Conservation (phyloP, 2,329 filamentous ascomycete genomes). For the Neonectria punicea region DNA sequence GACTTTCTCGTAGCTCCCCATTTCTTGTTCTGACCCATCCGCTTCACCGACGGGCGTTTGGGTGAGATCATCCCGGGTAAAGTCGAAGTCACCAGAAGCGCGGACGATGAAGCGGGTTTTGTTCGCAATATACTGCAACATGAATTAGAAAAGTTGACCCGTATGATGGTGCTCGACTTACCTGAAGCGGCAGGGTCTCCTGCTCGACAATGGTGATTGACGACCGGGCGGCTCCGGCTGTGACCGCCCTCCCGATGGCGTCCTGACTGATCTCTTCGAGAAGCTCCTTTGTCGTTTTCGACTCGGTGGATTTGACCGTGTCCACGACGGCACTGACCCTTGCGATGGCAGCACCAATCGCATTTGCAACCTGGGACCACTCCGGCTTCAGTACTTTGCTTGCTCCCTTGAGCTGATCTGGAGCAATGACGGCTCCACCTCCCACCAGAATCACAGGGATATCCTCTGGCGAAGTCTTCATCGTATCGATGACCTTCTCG, state of each 20-base stretch:
- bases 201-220: constrained; percentile 62
- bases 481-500: constrained; percentile 67
- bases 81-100: constrained; percentile 68
- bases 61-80: constrained; percentile 32
- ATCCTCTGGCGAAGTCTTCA: constrained; percentile 71
- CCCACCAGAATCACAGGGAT: constrained; percentile 71
- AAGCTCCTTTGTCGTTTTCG: constrained; percentile 50
- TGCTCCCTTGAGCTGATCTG: constrained; percentile 64
- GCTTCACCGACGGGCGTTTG: constrained; percentile 12
- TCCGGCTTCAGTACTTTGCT: constrained; percentile 65
- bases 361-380: constrained; percentile 70
- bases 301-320: constrained; percentile 60
- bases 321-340: constrained; percentile 66
- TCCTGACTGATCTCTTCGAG: constrained; percentile 52
- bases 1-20: constrained; percentile 36
- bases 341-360: constrained; percentile 72
- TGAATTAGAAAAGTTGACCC: constrained; percentile 17
- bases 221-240: constrained; percentile 55
- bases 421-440: constrained; percentile 69
- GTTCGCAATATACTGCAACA: constrained; percentile 56
- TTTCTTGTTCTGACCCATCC: constrained; percentile 22
- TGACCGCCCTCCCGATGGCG: constrained; percentile 57
- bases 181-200: constrained; percentile 64
- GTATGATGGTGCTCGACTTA: constrained; percentile 34
- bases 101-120: constrained; percentile 67